Evolutionary conservation across 805 yeast species (phyloP), one percentile per base, ranked within the genome.

Genomic region (Spathaspora arborariae): DNA sequence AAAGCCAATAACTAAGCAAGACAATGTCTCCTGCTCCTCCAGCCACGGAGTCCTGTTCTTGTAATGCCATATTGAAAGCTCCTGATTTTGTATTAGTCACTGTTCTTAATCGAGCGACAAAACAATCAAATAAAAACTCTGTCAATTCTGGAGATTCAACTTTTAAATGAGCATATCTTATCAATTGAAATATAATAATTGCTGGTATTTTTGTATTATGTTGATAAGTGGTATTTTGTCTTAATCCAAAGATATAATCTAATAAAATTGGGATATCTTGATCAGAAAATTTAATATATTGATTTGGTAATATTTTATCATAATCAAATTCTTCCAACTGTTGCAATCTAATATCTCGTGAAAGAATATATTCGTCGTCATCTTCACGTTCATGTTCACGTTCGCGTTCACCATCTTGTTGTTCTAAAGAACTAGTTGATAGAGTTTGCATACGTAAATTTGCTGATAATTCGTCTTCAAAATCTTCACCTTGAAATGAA

Each of bases 1-100:
- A 82, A 33, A 94, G 76, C 98, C 98, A 94, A 62, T 89, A 92
- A 43, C 96, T 84, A 51, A 84, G 75, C 36, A 76, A 59, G 15
- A 86, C 86, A 46, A 85, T 82, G 58, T 86, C 92, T 26, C 83
- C 85, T 27, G 74, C 65, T 5, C 70, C 73, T 4, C 59, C 60
- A 4, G 52, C 50, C 26, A 54, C 26, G 7, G 50, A 48, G 46
- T 64, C 63, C 38, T 54, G 58, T 20, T 58, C 60, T 40, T 50
- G 57, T 11, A 60, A 51, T 4, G 70, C 70, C 68, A 70, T 67
- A 37, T 75, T 69, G 50, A 76, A 74, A 9, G 78, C 80, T 0
- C 87, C 88, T 15, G 85, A 75, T 51, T 76, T 79, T 0, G 86
- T 77, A 44, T 80, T 73, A 1, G 85, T 76, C 6, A 78, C 77